Conservation (phyloP, 805 yeast genomes). For the Vanderwaltozyma tropicalis region DNA sequence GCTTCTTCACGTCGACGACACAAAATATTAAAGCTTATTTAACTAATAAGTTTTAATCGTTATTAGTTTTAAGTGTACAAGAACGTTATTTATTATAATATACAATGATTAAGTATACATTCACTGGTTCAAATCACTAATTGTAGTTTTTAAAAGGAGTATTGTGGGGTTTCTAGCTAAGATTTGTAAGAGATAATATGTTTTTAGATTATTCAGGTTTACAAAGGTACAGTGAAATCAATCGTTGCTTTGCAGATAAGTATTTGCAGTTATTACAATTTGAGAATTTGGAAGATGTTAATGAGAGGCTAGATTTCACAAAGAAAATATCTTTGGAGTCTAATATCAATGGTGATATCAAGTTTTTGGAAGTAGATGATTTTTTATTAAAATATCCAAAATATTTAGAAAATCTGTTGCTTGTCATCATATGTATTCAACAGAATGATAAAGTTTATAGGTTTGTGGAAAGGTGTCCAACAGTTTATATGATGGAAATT, state of each 20-base stretch:
- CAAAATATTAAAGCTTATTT: too few relatives aligned
- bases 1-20: too few relatives aligned
- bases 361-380: conserved; percentile 8
- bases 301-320: background rate
- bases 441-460: conserved; percentile 9
- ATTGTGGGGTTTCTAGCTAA: background rate
- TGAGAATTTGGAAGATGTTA: background rate
- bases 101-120: too few relatives aligned
- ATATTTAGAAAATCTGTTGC: conserved; percentile 9
- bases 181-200: conserved; percentile 5
- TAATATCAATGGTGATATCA: conserved; percentile 2
- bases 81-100: too few relatives aligned
- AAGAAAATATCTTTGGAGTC: conserved; percentile 3
- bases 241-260: conserved; percentile 10
- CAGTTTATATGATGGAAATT: conserved; percentile 12
- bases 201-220: conserved; percentile 19
- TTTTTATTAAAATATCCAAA: conserved; percentile 2
- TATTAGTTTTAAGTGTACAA: background rate
- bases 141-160: too few relatives aligned
- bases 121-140: too few relatives aligned
- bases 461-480: conserved; percentile 11
- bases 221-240: conserved; percentile 11
- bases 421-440: conserved; percentile 7
- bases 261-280: background rate
- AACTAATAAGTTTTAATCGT: too few relatives aligned